phyloP scores from a whole-genome alignment of 345 rosid species.

The Rhodamnia rubescens region DNA sequence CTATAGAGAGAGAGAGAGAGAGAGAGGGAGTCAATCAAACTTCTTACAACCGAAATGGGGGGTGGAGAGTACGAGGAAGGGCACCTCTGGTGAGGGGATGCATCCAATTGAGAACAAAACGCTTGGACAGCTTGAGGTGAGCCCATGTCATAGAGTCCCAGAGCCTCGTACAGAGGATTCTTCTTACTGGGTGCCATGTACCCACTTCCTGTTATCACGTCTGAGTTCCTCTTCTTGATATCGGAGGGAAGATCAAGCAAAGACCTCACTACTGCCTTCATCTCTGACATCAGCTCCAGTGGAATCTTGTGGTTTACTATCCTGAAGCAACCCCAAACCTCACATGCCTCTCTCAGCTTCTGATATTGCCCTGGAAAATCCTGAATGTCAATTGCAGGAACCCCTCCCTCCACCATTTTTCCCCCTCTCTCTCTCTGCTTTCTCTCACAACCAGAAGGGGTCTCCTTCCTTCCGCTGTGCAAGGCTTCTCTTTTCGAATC shows the following conservation, averaged over 20 bases:
- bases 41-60: background rate
- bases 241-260: slow-evolving; percentile 62
- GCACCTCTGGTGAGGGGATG: slow-evolving; percentile 61
- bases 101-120: slow-evolving; percentile 62
- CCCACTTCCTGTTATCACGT: slow-evolving; percentile 68
- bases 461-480: background rate
- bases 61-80: background rate
- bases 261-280: slow-evolving; percentile 50
- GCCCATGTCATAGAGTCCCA: slow-evolving; percentile 66
- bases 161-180: slow-evolving; percentile 79
- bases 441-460: background rate
- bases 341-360: slow-evolving; percentile 48
- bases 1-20: background rate
- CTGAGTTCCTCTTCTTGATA: slow-evolving; percentile 39
- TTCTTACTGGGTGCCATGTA: slow-evolving; percentile 34
- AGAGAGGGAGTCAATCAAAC: background rate
- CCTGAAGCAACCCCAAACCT: slow-evolving; percentile 80
- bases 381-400: slow-evolving; percentile 39
- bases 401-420: background rate
- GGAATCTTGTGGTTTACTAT: slow-evolving; percentile 54
- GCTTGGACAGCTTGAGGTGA: slow-evolving; percentile 42
- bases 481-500: background rate
- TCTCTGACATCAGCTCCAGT: slow-evolving; percentile 34
- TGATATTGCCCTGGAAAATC: slow-evolving; percentile 26
- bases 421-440: background rate